Base-by-base conservation (phyloP, 2,329 filamentous ascomycete genomes). In the Lachnellula subtilissima region DNA sequence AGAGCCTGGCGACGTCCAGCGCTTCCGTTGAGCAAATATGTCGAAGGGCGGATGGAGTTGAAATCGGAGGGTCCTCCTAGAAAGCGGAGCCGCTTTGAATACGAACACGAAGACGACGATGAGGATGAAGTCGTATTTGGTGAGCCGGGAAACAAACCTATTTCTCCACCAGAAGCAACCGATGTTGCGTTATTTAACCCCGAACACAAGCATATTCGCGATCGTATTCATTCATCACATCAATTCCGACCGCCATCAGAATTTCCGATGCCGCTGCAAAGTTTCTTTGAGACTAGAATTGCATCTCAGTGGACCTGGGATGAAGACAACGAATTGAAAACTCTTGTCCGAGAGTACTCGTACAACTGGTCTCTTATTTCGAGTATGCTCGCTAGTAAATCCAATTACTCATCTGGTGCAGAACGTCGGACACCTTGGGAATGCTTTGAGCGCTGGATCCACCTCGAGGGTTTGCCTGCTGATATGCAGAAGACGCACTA, bases 331-430 rank as follows among this genome's bases (percentile, higher is more conserved):
- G 91, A 96, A 71, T 78, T 99, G 6, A 86, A 89, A 53, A 81
- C 80, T 47, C 78, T 96, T 42, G 94, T 97, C 17, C 88, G 91
- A 64, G 91, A 97, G 61, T 96, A 94, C 68, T 91, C 91, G 0
- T 97, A 97, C 76, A 99, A 99, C 66, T 99, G 94, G 94, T 95
- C 91, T 3, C 78, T 99, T 5, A 96, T 97, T 53, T 89, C 92
- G 1, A 89, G 84, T 64, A 86, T 93, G 57, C 76, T 97, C 52
- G 81, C 84, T 1, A 81, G 87, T 15, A 84, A 84, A 52, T 95
- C 91, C 0, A 71, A 85, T 14, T 95, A 91, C 67, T 81, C 85
- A n/a, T 93, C 92, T 19, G 91, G 90, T 1, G 85, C 91, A 11
- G 93, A 97, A 70, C 83, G 94, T 59, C 84, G 94, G 48, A 97